Percentiles rank a stretch among this genome's conserved stretches.
Conservation (phyloP, 305 asterid species). For the Andrographis paniculata region DNA sequence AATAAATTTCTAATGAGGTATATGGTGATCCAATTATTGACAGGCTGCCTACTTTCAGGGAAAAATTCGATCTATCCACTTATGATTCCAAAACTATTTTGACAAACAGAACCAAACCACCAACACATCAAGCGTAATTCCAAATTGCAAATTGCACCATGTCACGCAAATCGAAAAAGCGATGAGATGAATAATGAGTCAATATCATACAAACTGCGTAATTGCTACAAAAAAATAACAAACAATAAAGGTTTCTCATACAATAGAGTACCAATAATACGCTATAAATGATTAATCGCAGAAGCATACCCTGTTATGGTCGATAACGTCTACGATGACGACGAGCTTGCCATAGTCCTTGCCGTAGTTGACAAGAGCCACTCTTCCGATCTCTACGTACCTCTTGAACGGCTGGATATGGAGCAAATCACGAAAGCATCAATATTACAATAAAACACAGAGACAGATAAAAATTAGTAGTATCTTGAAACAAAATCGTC, state of each 20-base stretch:
- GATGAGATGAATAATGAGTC: no score
- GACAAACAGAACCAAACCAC: no score
- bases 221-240: not conserved
- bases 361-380: slow-evolving; percentile 87
- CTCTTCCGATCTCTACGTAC: slow-evolving; percentile 95
- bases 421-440: slow-evolving; percentile 6
- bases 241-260: not conserved
- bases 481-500: not conserved
- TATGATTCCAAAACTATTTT: no score
- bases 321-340: slow-evolving; percentile 90
- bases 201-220: no score
- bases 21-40: no score
- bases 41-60: no score
- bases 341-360: slow-evolving; percentile 89
- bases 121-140: no score
- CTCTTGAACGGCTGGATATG: slow-evolving; percentile 85
- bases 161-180: no score
- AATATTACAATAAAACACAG: no score
- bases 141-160: no score
- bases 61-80: no score
- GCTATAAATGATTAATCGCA: not conserved
- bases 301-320: slow-evolving; percentile 68
- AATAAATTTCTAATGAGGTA: no score
- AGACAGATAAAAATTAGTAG: not conserved
- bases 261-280: not conserved